Evolutionary conservation across 495 filamentous ascomycete species (phyloP), one percentile per base, ranked within the genome.

Genomic region (Trichoderma parareesei): DNA sequence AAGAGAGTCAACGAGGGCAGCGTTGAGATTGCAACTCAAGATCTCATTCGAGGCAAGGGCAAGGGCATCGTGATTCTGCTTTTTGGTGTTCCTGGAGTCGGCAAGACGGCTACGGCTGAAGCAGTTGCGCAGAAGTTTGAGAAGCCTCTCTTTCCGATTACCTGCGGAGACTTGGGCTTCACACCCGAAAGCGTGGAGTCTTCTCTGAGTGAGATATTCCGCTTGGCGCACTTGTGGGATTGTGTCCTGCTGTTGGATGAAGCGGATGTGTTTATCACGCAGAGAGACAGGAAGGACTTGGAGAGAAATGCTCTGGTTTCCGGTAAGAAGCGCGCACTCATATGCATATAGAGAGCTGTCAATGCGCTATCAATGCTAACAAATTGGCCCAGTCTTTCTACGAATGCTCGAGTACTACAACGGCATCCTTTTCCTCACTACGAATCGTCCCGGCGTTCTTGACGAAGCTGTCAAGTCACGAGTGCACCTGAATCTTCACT

Each of bases 401-500:
- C 76, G 84, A 5, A 73, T 77, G 0, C 72, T 86, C 0, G 84
- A 85, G 60, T 85, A 84, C 67, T 87, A 85, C 64, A 67, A 74
- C 4, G 83, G 83, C 20, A 81, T 84, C 46, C 73, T 85, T 3
- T 82, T 84, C 68, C 71, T 85, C 2, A 84, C 82, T 0, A 82
- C 81, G 0, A 85, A 84, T 66, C 74, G 81, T 4, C 73, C 83
- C 16, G 75, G 71, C 5, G 79, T 72, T 0, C 78, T 85, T 49
- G 82, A 84, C 65, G 76, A 81, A 63, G 82, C 81, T 13, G 78
- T 83, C 68, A 81, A 81, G 61, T 79, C 62, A 5, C 74, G 77
- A 65, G 81, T 84, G 43, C 79, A 83, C 57, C 65, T 82, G 6
- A 71, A 71, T 16, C 72, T 84, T 1, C 74, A 79, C 43, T 92